A percentile compares a stretch with the other conserved stretches of the same genome.
Evolutionary conservation across 139 green algal genomes (phyloP).

Genomic region (Closterium sp.): DNA sequence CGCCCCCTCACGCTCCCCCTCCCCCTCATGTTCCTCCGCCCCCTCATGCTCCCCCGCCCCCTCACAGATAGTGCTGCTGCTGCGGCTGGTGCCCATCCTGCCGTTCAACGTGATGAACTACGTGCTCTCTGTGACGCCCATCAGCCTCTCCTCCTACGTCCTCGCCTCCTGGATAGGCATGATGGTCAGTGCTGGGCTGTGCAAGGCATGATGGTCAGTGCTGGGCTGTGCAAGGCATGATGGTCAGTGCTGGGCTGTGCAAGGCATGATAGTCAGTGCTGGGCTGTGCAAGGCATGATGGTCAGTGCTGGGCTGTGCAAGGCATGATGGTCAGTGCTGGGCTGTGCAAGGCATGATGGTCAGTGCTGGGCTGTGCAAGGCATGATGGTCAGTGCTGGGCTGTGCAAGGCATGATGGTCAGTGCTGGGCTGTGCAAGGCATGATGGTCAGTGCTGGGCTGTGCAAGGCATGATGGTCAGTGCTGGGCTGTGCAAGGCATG

Average conservation of each 20-base stretch:
- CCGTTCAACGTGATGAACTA: slow-evolving; percentile 47
- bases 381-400: too few relatives aligned
- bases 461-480: too few relatives aligned
- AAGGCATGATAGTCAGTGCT: neutral
- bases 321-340: too few relatives aligned
- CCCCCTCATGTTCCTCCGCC: neutral
- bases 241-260: neutral
- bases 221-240: neutral
- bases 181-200: slow-evolving; percentile 9
- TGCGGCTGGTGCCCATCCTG: slow-evolving; percentile 45
- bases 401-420: too few relatives aligned
- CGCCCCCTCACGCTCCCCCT: neutral
- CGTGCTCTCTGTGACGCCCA: slow-evolving; percentile 41
- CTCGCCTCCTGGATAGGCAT: slow-evolving; percentile 44
- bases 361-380: too few relatives aligned
- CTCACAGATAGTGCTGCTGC: slow-evolving; percentile 41
- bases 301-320: too few relatives aligned
- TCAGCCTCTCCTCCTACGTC: slow-evolving; percentile 36
- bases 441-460: too few relatives aligned
- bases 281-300: too few relatives aligned
- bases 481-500: too few relatives aligned
- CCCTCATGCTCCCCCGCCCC: neutral
- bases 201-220: neutral
- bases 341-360: too few relatives aligned
- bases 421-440: too few relatives aligned